Conservation (phyloP, 768 basidiomycete genomes). For the Tremella fuciformis region DNA sequence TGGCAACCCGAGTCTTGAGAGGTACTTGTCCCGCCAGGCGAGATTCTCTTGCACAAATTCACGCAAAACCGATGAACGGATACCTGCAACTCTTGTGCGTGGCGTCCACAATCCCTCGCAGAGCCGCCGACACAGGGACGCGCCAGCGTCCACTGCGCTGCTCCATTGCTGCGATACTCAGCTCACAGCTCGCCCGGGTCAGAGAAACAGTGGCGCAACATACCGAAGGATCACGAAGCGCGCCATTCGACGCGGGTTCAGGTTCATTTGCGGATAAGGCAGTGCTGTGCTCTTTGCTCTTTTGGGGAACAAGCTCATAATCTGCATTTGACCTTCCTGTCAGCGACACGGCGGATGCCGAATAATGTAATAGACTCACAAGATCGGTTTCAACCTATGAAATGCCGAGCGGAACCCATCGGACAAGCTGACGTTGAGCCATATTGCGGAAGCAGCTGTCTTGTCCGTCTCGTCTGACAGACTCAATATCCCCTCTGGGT, state of each 20-base stretch:
- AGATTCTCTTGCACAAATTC: conserved; percentile 61
- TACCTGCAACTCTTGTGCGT: conserved; percentile 69
- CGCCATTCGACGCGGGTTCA: no score
- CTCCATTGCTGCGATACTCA: conserved; percentile 67
- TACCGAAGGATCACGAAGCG: no score
- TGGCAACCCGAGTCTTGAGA: conserved; percentile 79
- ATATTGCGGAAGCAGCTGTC: conserved; percentile 60
- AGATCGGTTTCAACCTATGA: conserved; percentile 76
- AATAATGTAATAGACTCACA: conserved; percentile 52
- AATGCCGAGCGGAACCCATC: conserved; percentile 82
- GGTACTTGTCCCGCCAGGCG: conserved; percentile 72
- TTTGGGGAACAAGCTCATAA: conserved; percentile 21
- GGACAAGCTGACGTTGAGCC: conserved; percentile 80
- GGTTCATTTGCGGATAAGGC: no score
- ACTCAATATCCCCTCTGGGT: conserved; percentile 21
- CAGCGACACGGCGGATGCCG: conserved; percentile 4
- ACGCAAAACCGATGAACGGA: conserved; percentile 65
- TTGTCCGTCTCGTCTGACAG: conserved; percentile 31
- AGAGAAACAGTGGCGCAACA: no score
- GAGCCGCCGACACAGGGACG: conserved; percentile 76
- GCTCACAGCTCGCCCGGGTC: not conserved
- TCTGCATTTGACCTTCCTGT: conserved; percentile 20
- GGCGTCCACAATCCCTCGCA: conserved; percentile 78
- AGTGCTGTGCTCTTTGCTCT: no score
- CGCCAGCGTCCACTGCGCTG: conserved; percentile 75